Base-by-base conservation (phyloP, 805 yeast species). In the Komagataella mondaviorum region DNA sequence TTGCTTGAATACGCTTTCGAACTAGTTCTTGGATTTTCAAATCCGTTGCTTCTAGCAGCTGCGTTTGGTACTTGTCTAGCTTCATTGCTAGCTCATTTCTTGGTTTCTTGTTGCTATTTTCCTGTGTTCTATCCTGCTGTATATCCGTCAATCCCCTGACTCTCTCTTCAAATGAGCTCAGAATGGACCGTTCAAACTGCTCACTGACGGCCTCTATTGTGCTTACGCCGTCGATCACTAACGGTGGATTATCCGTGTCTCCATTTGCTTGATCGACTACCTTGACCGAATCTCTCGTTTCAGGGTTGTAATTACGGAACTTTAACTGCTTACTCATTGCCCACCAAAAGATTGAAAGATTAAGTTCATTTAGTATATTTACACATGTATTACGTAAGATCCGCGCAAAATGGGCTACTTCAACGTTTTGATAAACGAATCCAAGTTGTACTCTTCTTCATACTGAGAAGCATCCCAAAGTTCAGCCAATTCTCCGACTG, bases 401-500 rank as follows among this genome's bases (percentile, higher is more conserved):
- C 39, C 39, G 39, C 39, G 39, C 39, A 30, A 10, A 30, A 14
- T 30, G 39, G 39, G 39, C 23, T 56, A 78, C 57, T 76, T 77
- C 55, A 88, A 75, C 23, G 85, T 84, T 70, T 86, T 86, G 67
- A 93, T 91, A 65, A 93, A 93, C 51, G 85, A 80, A 65, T 91
- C 97, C 68, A 93, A 78, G 61, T 93, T 88, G 67, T 93, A 93
- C 71, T 93, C 99, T 62, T 93, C 99, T 56, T 90, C 96, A 61
- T 93, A 93, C 66, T 93, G 97, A 39, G 86, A 76, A 60, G 88
- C 93, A 63, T 93, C 98, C 99, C 99, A 93, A 52, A 93, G 73
- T 60, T 90, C 97, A 7, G 87, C 91, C 56, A 93, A 72, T 57
- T 88, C 96, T 23, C 90, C 91, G 47, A 88, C 81, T 0, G 93